Evolutionary conservation across 2,329 filamentous ascomycete species (phyloP), one percentile per base, ranked within the genome.

Genomic region (Hymenoscyphus linearis): DNA sequence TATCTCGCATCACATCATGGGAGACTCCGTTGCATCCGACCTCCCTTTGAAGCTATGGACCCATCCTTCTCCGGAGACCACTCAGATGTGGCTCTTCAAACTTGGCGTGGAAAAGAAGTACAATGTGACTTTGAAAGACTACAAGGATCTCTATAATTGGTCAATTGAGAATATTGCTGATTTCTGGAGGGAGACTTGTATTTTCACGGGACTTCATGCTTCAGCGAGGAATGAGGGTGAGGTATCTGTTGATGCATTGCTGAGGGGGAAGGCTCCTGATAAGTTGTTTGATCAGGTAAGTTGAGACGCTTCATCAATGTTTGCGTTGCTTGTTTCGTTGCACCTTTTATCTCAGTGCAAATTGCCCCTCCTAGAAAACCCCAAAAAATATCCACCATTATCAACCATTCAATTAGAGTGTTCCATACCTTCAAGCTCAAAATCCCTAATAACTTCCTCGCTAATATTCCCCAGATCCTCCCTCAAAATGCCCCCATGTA

Each of bases 161-260:
- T 96, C 91, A 67, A 82, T 93, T 65, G 83, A 88, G n/a, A 81
- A 93, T 68, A 81, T 91, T 4, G 81, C 85, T 31, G 77, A 81
- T 2, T 96, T 96, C 74, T 97, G 93, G 93, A 85, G 83, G 57
- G 87, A 91, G 60, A 83, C 91, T 16, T 96, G 92, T 52, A 36
- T 61, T 13, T 61, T 61, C 34, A 61, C 60, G 10, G 55, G 60
- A 7, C 6, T 61, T 13, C 60, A 61, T 52, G 60, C 60, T 36
- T 47, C 34, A 14, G 26, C 22, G 3, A 31, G 37, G 54, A 25
- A 27, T 40, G 26, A 3, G 14, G 22, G 40, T 18, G n/a, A 31
- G 31, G 31, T 31, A 31, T 31, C 31, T 9, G 10, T 7, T 4
- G 26, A 55, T 40, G 54, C 14, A 26, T 14, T 9, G n/a, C 22